These are phyloP conservation scores for Euphrasia arctica DNA, from an alignment of 305 asterid species.

Conservation along the genomic window DNA sequence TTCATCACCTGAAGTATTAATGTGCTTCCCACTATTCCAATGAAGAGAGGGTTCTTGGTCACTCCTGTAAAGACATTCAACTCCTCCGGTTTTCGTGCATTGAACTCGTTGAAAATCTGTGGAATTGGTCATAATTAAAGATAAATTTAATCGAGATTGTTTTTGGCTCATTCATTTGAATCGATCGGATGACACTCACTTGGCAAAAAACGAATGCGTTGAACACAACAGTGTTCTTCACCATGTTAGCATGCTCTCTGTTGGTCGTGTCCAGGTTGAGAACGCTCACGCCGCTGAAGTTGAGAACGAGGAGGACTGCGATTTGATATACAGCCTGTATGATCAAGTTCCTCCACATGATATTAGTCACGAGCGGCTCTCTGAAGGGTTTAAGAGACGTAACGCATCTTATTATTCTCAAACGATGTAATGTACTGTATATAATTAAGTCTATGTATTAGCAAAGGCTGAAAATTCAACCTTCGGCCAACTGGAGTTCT, in stretches of 20 bases:
- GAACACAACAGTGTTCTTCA: conserved; percentile 85
- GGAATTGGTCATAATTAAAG: conserved; percentile 18
- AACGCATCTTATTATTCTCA: conserved; percentile 1
- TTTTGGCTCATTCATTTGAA: conserved; percentile 5
- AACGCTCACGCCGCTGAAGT: conserved; percentile 61
- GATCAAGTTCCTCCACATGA: conserved; percentile 96
- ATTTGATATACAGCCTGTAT: conserved; percentile 82
- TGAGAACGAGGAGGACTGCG: conserved; percentile 67
- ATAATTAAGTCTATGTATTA: background rate
- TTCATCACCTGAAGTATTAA: conserved; percentile 75
- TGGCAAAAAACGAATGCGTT: conserved; percentile 94
- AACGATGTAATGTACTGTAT: background rate
- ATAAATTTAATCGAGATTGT: conserved; percentile 2
- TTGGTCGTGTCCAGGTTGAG: conserved; percentile 49
- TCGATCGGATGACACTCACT: conserved; percentile 58
- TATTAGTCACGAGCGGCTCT: conserved; percentile 78
- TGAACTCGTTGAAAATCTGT: conserved; percentile 85
- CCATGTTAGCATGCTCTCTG: conserved; percentile 52
- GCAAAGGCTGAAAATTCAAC: conserved; percentile 43
- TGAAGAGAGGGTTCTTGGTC: conserved; percentile 74
- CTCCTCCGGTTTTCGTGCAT: conserved; percentile 87
- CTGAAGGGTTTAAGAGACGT: conserved; percentile 34
- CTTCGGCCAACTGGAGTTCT: conserved; percentile 83
- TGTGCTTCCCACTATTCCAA: conserved; percentile 67
- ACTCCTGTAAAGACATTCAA: conserved; percentile 73